Conservation (phyloP, 75 land plant species). For the Pseudotsuga menziesii region DNA sequence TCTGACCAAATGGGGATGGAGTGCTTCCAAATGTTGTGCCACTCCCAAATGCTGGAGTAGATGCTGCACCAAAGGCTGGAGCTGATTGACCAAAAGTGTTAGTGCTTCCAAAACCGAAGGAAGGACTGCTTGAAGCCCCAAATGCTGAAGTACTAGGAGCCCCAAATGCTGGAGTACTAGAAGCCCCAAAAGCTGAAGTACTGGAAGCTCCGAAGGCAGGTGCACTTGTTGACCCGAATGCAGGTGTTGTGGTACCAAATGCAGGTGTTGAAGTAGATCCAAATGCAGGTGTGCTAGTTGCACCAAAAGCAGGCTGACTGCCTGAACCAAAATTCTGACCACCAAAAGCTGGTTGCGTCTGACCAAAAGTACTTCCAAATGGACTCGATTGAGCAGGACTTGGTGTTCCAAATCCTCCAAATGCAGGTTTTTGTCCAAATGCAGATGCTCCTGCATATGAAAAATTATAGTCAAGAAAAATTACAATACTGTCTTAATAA, state of each 20-base stretch:
- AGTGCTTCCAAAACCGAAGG: conserved; percentile 54
- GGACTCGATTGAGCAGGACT: conserved; percentile 71
- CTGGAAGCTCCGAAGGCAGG: conserved; percentile 50
- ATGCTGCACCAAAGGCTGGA: conserved; percentile 36
- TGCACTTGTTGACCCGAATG: conserved; percentile 39
- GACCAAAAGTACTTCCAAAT: conserved; percentile 82
- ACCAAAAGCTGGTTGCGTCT: conserved; percentile 90
- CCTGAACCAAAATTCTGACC: conserved; percentile 54
- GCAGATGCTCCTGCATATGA: conserved; percentile 47
- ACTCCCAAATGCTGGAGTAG: conserved; percentile 67
- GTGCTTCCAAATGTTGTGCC: conserved; percentile 64
- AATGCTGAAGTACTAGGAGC: conserved; percentile 49
- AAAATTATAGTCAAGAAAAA: neutral
- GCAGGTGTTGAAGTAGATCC: conserved; percentile 30
- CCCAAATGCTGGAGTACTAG: conserved; percentile 44
- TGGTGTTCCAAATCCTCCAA: conserved; percentile 86
- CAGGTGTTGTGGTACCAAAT: conserved; percentile 40
- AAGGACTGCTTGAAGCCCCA: conserved; percentile 30
- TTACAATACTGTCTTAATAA: too few species aligned
- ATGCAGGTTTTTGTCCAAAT: conserved; percentile 94
- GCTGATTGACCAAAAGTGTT: conserved; percentile 38
- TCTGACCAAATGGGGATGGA: conserved; percentile 56
- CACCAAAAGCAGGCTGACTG: conserved; percentile 55
- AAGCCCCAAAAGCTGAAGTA: conserved; percentile 49
- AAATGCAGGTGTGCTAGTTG: conserved; percentile 47